Base-by-base conservation (phyloP, 108 stramenopile species). In the Discostella stelligeroides region DNA sequence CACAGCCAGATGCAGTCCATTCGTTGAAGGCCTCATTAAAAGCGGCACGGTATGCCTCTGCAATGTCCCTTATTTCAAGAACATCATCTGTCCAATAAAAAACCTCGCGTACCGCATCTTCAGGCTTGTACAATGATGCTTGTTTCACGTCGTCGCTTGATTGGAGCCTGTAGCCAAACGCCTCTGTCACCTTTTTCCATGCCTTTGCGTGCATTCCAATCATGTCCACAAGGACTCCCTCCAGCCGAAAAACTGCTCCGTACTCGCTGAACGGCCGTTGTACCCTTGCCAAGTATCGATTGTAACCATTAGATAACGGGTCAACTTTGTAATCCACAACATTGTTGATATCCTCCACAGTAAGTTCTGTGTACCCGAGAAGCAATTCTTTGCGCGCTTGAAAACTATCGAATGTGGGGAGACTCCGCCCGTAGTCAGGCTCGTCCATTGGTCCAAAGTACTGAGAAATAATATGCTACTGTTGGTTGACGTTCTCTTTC, bases 241-340 rank as follows among this genome's bases (percentile, higher is more conserved):
- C 92, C 21, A 93, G 66, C 47, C 92, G 65, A 51, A 93, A 90
- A 12, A 93, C 82, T 4, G 89, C 89, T 20, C 92, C 92, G 50
- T 83, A 89, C 41, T 87, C 87, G 30, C 79, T 80, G 71, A 88
- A 89, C 18, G 91, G 91, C 30, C 85, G 83, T 64, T 92, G 88
- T 21, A 86, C 63, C 20, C 77, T 73, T 7, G 81, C 51, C 23
- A 92, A 61, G 48, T 89, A 86, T 47, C 66, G 85, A 10, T 87
- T 88, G 37, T 80, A 76, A 10, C 91, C 91, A 42, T 84, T 87
- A 7, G 81, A 46, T 17, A 72, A 80, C 1, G 76, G 74, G 40
- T 86, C 84, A 13, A 64, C 73, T 73, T 86, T 86, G 60, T 77
- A 81, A 28, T 85, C 88, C 17, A 90, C 83, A 41, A 88, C 69